phyloP scores from a whole-genome alignment of 2,329 filamentous ascomycete genomes.

The Cytospora paraplurivora region DNA sequence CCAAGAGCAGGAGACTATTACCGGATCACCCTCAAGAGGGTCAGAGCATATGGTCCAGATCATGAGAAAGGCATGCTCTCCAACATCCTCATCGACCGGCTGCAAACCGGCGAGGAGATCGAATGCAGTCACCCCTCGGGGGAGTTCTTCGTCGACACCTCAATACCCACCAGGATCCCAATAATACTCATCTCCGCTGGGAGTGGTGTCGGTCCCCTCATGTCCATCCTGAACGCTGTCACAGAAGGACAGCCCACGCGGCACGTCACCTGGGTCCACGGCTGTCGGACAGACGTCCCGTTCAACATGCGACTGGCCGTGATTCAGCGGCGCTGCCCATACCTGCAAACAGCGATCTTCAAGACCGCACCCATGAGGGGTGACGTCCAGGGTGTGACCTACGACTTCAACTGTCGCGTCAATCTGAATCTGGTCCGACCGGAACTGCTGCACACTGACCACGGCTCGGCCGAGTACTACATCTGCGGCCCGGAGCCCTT shows the following conservation, averaged over 20 bases:
- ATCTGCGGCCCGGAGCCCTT: slow-evolving; percentile 52
- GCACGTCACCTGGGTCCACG: slow-evolving; percentile 58
- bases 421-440: slow-evolving; percentile 45
- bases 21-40: slow-evolving; percentile 68
- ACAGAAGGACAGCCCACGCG: slow-evolving; percentile 44
- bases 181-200: slow-evolving; percentile 60
- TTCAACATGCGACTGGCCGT: slow-evolving; percentile 52
- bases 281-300: slow-evolving; percentile 50
- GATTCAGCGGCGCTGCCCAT: slow-evolving; percentile 39
- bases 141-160: slow-evolving; percentile 54
- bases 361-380: slow-evolving; percentile 47
- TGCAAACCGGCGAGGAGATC: slow-evolving; percentile 60
- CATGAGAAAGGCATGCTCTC: slow-evolving; percentile 63
- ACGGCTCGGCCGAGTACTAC: slow-evolving; percentile 48
- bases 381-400: slow-evolving; percentile 44
- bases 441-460: slow-evolving; percentile 44
- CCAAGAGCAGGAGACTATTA: slow-evolving; percentile 57
- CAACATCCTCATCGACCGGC: slow-evolving; percentile 63
- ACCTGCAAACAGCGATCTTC: slow-evolving; percentile 46
- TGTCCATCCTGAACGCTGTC: slow-evolving; percentile 58
- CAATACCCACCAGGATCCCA: slow-evolving; percentile 41
- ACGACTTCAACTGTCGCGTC: slow-evolving; percentile 43
- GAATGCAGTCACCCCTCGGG: slow-evolving; percentile 64
- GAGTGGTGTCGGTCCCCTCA: slow-evolving; percentile 56
- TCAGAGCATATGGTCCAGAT: slow-evolving; percentile 50